phyloP scores from a whole-genome alignment of 1,139 yeast species.

The Neolecta irregularis region DNA sequence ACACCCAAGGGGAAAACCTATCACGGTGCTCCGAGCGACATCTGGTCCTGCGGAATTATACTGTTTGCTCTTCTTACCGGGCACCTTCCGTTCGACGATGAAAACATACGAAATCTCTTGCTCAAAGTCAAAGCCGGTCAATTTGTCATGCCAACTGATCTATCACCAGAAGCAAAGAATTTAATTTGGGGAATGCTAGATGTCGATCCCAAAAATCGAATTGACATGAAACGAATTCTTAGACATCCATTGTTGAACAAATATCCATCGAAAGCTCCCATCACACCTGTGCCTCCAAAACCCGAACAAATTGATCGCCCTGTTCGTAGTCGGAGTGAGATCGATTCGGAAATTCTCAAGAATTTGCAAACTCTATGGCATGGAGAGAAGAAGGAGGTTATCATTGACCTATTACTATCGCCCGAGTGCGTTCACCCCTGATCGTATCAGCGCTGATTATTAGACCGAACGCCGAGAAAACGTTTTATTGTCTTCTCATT shows the following conservation, averaged over 20 bases:
- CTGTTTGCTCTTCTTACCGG: slow-evolving; percentile 87
- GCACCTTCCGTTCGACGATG: slow-evolving; percentile 92
- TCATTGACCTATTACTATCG: slow-evolving; percentile 44
- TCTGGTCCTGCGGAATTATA: slow-evolving; percentile 97
- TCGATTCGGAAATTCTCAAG: slow-evolving; percentile 70
- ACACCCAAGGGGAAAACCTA: slow-evolving; percentile 86
- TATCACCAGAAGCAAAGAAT: slow-evolving; percentile 74
- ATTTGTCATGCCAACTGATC: slow-evolving; percentile 64
- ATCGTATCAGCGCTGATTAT: background rate
- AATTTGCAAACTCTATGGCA: slow-evolving; percentile 84
- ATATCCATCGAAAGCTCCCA: slow-evolving; percentile 28
- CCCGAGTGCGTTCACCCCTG: slow-evolving; percentile 21
- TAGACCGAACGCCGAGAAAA: slow-evolving; percentile 62
- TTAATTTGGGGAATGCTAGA: slow-evolving; percentile 67
- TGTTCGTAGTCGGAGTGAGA: slow-evolving; percentile 38
- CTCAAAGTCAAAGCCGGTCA: slow-evolving; percentile 84
- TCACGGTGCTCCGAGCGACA: slow-evolving; percentile 94
- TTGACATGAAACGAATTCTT: slow-evolving; percentile 56
- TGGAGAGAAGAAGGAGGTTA: slow-evolving; percentile 52
- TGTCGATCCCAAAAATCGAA: slow-evolving; percentile 65
- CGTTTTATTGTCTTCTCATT: slow-evolving; percentile 68
- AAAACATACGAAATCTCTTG: slow-evolving; percentile 69
- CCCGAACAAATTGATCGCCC: slow-evolving; percentile 24
- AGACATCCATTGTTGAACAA: slow-evolving; percentile 65
- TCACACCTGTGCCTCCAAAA: slow-evolving; percentile 12